Evolutionary conservation across 148 eudicot species (phyloP).

Genomic region (Gaultheria prostrata): DNA sequence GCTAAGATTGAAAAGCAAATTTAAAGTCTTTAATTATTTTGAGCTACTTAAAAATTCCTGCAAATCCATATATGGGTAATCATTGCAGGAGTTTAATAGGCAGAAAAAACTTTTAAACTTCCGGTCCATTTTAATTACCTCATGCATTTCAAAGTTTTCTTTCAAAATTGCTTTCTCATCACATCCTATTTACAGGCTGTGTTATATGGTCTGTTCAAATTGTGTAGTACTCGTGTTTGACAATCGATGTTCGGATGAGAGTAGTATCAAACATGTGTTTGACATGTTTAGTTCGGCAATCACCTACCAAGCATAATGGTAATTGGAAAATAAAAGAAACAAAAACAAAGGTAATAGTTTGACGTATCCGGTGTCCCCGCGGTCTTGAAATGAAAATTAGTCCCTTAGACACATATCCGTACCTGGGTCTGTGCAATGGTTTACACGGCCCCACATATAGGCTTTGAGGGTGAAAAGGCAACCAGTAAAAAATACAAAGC

Average conservation of each 20-base stretch:
- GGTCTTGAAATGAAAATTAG: not conserved
- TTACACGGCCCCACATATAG: not conserved
- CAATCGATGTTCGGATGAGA: too few relatives aligned
- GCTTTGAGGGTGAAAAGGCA: conserved; percentile 2
- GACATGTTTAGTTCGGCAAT: not conserved
- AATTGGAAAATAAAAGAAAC: not conserved
- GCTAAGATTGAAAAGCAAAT: not conserved
- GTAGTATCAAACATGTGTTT: not conserved
- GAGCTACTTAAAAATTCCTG: not conserved
- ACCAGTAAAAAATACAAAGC: not conserved
- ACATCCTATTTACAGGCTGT: not conserved
- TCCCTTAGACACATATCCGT: not conserved
- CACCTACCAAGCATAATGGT: not conserved
- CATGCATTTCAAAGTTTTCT: conserved; percentile 9
- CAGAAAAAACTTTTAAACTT: not conserved
- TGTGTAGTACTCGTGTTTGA: too few relatives aligned
- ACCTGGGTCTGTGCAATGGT: not conserved
- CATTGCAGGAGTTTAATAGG: not conserved
- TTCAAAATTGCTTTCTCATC: not conserved
- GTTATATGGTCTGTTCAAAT: not conserved
- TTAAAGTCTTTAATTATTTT: not conserved
- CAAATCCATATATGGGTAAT: not conserved
- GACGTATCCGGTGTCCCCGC: not conserved
- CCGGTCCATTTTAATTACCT: not conserved
- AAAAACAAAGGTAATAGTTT: not conserved